Evolutionary conservation across 768 basidiomycete species (phyloP).

Genomic region (Lepiota venenata): DNA sequence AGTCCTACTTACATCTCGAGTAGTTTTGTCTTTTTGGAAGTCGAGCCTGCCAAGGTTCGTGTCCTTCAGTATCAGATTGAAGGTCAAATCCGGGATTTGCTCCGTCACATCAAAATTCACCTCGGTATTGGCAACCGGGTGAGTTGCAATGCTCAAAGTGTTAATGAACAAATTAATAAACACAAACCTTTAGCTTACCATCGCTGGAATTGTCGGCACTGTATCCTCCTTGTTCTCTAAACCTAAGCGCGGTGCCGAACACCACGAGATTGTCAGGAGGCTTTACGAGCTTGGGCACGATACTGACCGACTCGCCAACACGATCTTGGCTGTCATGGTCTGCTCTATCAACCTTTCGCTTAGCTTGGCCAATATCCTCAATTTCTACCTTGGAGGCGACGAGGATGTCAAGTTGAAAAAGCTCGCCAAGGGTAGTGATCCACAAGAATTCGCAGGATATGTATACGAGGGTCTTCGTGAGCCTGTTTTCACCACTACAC

Average conservation of each 20-base stretch:
- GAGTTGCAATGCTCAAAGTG: conserved; percentile 10
- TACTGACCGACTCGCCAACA: conserved; percentile 62
- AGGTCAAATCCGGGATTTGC: conserved; percentile 49
- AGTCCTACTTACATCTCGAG: neutral
- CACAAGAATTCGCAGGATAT: conserved; percentile 48
- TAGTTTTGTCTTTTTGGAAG: conserved; percentile 76
- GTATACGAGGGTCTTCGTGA: conserved; percentile 68
- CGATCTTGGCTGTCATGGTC: conserved; percentile 68
- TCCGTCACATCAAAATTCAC: conserved; percentile 51
- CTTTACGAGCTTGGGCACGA: conserved; percentile 55
- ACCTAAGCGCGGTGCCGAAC: conserved; percentile 38
- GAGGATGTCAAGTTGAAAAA: conserved; percentile 34
- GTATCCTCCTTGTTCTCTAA: conserved; percentile 44
- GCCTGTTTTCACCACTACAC: conserved; percentile 23
- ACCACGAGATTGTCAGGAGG: conserved; percentile 52
- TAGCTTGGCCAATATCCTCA: conserved; percentile 62
- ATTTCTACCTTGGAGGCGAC: conserved; percentile 58
- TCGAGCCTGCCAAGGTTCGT: conserved; percentile 58
- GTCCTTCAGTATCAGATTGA: conserved; percentile 48
- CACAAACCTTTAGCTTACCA: conserved; percentile 25
- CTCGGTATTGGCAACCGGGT: conserved; percentile 45
- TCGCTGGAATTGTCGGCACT: conserved; percentile 40
- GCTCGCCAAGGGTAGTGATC: conserved; percentile 27
- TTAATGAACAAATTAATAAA: neutral
- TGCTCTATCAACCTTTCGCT: conserved; percentile 67